Base-by-base conservation (phyloP, 2,329 filamentous ascomycete species). In the Pestalotiopsis sp. region DNA sequence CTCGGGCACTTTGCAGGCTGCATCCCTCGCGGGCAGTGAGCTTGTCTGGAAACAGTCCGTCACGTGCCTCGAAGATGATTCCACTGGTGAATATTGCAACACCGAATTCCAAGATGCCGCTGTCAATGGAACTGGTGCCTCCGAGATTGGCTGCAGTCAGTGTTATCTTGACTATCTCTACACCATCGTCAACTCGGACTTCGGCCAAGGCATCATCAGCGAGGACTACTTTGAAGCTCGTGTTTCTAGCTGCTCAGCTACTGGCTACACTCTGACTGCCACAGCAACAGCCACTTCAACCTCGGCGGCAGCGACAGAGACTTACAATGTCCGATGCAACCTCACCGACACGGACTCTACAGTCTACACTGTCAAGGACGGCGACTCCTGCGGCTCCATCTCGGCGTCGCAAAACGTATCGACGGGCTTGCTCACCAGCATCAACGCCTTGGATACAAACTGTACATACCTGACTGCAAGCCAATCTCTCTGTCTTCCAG, bases 361-460 rank as follows among this genome's bases (percentile, higher is more conserved):
- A 7, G 22, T 60, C 24, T 60, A 60, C 26, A 30, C 22, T 9
- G 57, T 39, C 17, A 24, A 60, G 30, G 57, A 24, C 30, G 57
- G 57, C 1, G 57, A 60, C 30, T 13, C 22, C 26, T 60, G 57
- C n/a, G 2, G 14, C 11, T 26, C 22, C 26, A 60, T 60, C 30
- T 60, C 57, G 7, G 57, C 26, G 57, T 30, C 26, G 13, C 57
- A 60, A 24, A 60, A 60, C 17, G 57, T 60, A 9, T 60, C 57
- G 17, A 60, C 26, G 5, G 26, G 57, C 6, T n/a, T 35, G 22
- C 57, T 60, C 3, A 56, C 70, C 4, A 11, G 24, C 5, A 69
- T 70, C 30, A 72, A 72, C 24, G 40, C 67, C n/a, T 65, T 71
- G 2, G 14, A 14, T 1, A 35, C 66, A 17, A 66, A 35, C 17